Percentiles rank a stretch among this genome's conserved stretches.
Conservation (phyloP, 2,329 filamentous ascomycete genomes). For the Tympanopsis confertula region DNA sequence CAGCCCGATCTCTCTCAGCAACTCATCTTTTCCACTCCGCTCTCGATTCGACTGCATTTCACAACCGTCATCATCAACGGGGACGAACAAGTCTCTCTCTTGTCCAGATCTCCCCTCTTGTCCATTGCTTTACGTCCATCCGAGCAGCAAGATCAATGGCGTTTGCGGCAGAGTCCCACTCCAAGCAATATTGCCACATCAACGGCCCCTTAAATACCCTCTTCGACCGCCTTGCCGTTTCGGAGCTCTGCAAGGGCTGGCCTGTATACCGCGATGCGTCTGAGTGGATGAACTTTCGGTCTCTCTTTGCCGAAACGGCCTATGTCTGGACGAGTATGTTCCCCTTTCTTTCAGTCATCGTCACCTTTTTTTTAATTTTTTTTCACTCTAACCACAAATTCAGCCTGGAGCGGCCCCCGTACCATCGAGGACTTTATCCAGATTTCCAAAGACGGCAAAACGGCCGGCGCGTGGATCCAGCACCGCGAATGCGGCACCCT, state of each 20-base stretch:
- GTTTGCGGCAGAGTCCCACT: constrained; percentile 16
- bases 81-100: too few relatives aligned
- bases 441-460: constrained; percentile 35
- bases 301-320: constrained; percentile 31
- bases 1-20: too few relatives aligned
- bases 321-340: constrained; percentile 35
- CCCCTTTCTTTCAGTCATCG: neutral
- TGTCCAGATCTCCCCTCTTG: too few relatives aligned
- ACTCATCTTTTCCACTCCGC: too few relatives aligned
- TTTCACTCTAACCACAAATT: constrained; percentile 1
- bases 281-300: constrained; percentile 39
- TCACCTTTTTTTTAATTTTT: neutral
- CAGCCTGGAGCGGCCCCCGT: constrained; percentile 32
- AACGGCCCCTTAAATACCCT: constrained; percentile 28
- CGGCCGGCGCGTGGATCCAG: constrained; percentile 41
- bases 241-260: constrained; percentile 41
- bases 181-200: constrained; percentile 25
- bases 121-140: too few relatives aligned
- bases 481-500: constrained; percentile 38
- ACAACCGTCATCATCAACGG: too few relatives aligned
- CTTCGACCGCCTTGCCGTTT: constrained; percentile 30
- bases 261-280: constrained; percentile 39
- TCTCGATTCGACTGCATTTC: too few relatives aligned
- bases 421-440: constrained; percentile 32
- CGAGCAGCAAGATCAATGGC: too few relatives aligned